Conservation (phyloP, 805 yeast genomes). For the Priceomyces carsonii region DNA sequence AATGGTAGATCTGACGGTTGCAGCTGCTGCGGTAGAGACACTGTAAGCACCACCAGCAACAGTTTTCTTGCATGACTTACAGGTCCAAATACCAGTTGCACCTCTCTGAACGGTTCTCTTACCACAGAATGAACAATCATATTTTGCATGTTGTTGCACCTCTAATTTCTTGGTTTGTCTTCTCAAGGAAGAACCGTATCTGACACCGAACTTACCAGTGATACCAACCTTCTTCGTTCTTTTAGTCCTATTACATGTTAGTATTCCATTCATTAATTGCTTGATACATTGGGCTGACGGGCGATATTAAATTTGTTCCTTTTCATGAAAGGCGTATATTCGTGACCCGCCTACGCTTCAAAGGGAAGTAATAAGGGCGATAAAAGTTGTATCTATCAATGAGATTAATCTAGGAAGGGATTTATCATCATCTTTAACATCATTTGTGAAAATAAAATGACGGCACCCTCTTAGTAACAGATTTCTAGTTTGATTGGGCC, state of each 20-base stretch:
- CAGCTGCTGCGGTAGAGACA: slow-evolving; percentile 99
- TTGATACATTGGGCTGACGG: too few relatives aligned
- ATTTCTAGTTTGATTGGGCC: too few relatives aligned
- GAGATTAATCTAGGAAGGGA: too few relatives aligned
- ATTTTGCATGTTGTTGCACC: slow-evolving; percentile 97
- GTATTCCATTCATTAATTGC: slow-evolving; percentile 22
- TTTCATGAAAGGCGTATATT: too few relatives aligned
- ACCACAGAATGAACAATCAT: slow-evolving; percentile 99
- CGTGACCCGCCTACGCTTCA: too few relatives aligned
- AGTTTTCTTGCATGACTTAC: slow-evolving; percentile 92
- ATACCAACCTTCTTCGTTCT: slow-evolving; percentile 99
- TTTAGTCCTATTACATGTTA: slow-evolving; percentile 81
- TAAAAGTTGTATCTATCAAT: too few relatives aligned
- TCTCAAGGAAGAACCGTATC: slow-evolving; percentile 99
- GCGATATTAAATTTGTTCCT: too few relatives aligned
- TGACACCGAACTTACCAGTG: slow-evolving; percentile 99
- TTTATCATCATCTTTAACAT: too few relatives aligned
- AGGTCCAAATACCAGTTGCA: slow-evolving; percentile 98
- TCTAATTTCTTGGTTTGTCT: slow-evolving; percentile 99
- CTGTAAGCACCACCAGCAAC: slow-evolving; percentile 99
- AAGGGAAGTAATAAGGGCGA: neutral
- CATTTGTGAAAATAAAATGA: too few relatives aligned
- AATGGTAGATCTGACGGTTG: slow-evolving; percentile 99
- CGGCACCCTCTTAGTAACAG: too few relatives aligned
- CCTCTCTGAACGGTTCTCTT: slow-evolving; percentile 97